Evolutionary conservation across 176 grass and related monocot species (phyloP).

Genomic region (Phoenix dactylifera): DNA sequence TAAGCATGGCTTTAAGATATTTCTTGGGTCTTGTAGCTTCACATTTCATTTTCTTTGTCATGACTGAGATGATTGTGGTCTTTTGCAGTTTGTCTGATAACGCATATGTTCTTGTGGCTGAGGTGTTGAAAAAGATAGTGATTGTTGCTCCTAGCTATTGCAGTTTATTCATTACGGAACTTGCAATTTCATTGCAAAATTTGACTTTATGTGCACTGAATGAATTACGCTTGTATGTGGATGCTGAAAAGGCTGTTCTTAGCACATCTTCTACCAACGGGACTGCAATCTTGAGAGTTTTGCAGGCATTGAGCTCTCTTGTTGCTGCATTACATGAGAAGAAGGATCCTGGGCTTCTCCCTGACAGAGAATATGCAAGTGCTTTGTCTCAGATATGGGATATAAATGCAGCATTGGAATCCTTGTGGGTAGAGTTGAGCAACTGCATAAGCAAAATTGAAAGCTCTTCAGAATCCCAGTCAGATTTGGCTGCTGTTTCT

Average conservation of each 20-base stretch:
- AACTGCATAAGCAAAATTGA: conserved; percentile 99
- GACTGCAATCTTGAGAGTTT: conserved; percentile 84
- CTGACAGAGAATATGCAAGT: conserved; percentile 55
- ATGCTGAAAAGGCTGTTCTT: conserved; percentile 88
- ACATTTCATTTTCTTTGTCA: conserved; percentile 12
- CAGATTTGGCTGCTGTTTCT: conserved; percentile 44
- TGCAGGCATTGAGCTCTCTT: conserved; percentile 94
- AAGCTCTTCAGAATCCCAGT: conserved; percentile 57
- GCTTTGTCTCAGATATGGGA: conserved; percentile 63
- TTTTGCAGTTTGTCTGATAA: conserved; percentile 84
- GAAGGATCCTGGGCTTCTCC: conserved; percentile 36
- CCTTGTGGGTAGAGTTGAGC: conserved; percentile 84
- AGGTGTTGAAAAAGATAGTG: conserved; percentile 95
- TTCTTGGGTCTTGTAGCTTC: not conserved
- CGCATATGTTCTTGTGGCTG: conserved; percentile 79
- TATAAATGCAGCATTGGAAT: conserved; percentile 76
- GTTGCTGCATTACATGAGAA: conserved; percentile 73
- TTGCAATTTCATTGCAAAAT: conserved; percentile 75
- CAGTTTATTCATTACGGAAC: conserved; percentile 86
- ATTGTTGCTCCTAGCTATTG: conserved; percentile 69
- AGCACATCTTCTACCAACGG: conserved; percentile 89
- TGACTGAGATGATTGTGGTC: not conserved
- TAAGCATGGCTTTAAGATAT: not conserved
- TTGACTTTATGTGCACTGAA: conserved; percentile 69
- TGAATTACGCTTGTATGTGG: conserved; percentile 63